phyloP scores from a whole-genome alignment of 441 rosid genomes.

The Erysimum cheiri region DNA sequence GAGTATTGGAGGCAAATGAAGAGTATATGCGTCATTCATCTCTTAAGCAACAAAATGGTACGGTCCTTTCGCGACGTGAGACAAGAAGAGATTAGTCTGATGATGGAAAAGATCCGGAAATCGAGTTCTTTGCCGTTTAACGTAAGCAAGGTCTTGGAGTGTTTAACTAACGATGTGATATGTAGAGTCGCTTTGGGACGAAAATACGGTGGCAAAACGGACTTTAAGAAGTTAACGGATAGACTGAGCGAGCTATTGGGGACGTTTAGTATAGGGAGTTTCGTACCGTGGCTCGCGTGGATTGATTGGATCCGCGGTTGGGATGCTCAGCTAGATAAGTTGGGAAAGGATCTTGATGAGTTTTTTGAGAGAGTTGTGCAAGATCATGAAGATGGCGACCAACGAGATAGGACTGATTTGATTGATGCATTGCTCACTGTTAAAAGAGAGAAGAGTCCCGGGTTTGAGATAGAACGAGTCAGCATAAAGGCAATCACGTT shows the following conservation, averaged over 20 bases:
- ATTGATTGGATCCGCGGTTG: constrained; percentile 45
- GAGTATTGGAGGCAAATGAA: constrained; percentile 68
- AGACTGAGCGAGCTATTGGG: constrained; percentile 44
- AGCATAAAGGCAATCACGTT: constrained; percentile 53
- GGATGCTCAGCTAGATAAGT: constrained; percentile 30
- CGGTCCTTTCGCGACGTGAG: constrained; percentile 49
- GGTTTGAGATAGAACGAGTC: constrained; percentile 42
- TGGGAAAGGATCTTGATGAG: constrained; percentile 46
- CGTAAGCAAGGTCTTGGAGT: constrained; percentile 40
- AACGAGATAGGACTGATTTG: constrained; percentile 21
- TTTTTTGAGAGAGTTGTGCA: constrained; percentile 48
- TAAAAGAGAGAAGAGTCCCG: constrained; percentile 40
- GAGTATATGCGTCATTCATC: constrained; percentile 50
- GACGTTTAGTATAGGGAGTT: constrained; percentile 44
- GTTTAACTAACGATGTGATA: constrained; percentile 47
- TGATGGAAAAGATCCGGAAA: constrained; percentile 43
- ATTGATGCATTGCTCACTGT: constrained; percentile 50
- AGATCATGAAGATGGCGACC: constrained; percentile 40
- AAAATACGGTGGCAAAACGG: constrained; percentile 43
- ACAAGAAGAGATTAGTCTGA: constrained; percentile 49
- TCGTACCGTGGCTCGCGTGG: constrained; percentile 56
- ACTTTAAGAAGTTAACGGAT: constrained; percentile 41
- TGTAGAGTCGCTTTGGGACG: constrained; percentile 55
- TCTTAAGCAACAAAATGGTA: constrained; percentile 56
- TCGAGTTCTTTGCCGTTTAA: constrained; percentile 35